phyloP scores from a whole-genome alignment of 1,284 basidiomycete genomes.

The Tylopilus sp. region DNA sequence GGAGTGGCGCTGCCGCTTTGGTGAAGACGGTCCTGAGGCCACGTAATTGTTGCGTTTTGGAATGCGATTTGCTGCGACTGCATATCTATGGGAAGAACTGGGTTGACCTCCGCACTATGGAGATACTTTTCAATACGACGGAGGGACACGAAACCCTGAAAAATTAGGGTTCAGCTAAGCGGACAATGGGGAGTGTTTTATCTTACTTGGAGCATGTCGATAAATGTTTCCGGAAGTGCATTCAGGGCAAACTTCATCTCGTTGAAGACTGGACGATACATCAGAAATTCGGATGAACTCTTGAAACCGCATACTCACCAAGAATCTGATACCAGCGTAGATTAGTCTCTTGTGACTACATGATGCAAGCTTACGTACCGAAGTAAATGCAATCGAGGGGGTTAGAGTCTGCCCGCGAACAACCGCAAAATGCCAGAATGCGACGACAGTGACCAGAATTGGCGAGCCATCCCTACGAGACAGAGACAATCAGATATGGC shows the following conservation, averaged over 20 bases:
- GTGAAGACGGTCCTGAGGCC: conserved; percentile 71
- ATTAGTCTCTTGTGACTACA: background rate
- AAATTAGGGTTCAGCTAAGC: conserved; percentile 1
- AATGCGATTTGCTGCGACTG: conserved; percentile 63
- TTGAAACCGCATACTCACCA: conserved; percentile 32
- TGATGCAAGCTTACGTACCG: conserved; percentile 41
- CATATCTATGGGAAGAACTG: conserved; percentile 53
- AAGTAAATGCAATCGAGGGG: conserved; percentile 71
- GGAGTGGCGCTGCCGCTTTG: conserved; percentile 43
- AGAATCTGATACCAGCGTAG: conserved; percentile 40
- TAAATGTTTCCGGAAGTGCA: conserved; percentile 84
- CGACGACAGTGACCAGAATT: conserved; percentile 68
- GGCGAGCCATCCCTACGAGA: conserved; percentile 62
- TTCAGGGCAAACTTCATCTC: conserved; percentile 84
- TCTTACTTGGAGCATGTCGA: conserved; percentile 73
- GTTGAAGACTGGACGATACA: conserved; percentile 58
- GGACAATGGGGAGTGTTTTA: background rate
- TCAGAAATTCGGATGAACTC: conserved; percentile 5
- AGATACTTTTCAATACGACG: conserved; percentile 90
- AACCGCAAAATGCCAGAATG: conserved; percentile 82
- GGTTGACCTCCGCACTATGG: conserved; percentile 61
- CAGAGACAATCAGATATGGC: conserved; percentile 4
- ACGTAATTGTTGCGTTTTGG: conserved; percentile 81
- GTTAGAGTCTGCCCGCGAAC: conserved; percentile 65
- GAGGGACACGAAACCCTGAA: conserved; percentile 76